phyloP scores from a whole-genome alignment of 2,329 filamentous ascomycete species.

The Fusarium sp. region DNA sequence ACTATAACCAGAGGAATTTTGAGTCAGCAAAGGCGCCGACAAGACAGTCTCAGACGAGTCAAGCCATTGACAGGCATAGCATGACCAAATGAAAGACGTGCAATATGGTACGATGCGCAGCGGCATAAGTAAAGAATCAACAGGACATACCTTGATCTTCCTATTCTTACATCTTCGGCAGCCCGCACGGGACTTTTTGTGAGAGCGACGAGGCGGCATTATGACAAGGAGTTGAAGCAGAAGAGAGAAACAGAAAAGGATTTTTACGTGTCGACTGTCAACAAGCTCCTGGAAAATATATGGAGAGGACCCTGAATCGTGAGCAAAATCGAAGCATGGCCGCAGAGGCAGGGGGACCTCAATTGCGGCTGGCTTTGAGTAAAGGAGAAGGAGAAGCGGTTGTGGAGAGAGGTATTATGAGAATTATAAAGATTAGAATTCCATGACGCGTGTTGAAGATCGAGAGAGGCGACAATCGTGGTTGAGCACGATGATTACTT shows the following conservation, averaged over 20 bases:
- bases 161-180: slow-evolving; percentile 74
- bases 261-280: slow-evolving; percentile 40
- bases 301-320: slow-evolving; percentile 43
- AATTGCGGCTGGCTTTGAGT: slow-evolving; percentile 17
- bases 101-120: slow-evolving; percentile 16
- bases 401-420: slow-evolving; percentile 22
- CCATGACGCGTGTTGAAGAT: slow-evolving; percentile 37
- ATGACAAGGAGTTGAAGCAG: slow-evolving; percentile 21
- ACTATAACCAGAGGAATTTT: slow-evolving; percentile 54
- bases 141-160: slow-evolving; percentile 72
- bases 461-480: slow-evolving; percentile 39
- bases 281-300: slow-evolving; percentile 39
- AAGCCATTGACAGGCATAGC: slow-evolving; percentile 1
- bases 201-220: slow-evolving; percentile 74
- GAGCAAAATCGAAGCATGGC: slow-evolving; percentile 48
- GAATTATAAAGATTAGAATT: slow-evolving; percentile 32
- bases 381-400: slow-evolving; percentile 36
- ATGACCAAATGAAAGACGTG: slow-evolving; percentile 4
- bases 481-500: slow-evolving; percentile 44
- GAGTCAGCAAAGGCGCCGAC: slow-evolving; percentile 27
- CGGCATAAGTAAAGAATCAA: slow-evolving; percentile 11
- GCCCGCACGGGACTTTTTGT: slow-evolving; percentile 76
- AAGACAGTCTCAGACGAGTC: not conserved
- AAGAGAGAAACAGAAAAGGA: not conserved
- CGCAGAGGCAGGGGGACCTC: slow-evolving; percentile 45